Base-by-base conservation (phyloP, 352 stramenopile genomes). In the Globisporangium rhizosaccharum region DNA sequence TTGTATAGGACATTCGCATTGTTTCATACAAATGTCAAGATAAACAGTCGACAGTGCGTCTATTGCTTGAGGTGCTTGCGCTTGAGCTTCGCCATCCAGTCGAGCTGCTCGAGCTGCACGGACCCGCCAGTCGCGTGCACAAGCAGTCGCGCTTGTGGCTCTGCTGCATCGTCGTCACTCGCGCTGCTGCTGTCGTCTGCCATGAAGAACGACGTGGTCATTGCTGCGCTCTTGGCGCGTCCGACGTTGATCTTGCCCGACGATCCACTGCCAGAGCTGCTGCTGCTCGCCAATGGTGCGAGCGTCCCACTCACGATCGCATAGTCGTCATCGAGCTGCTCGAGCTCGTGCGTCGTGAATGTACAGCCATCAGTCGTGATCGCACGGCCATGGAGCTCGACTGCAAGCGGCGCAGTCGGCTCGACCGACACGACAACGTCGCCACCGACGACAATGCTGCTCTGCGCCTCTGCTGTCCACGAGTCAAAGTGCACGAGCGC, bases 31-130 rank as follows among this genome's bases (percentile, higher is more conserved):
- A 36, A 36, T 36, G 30, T 36, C 30, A 36, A 36, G 30, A 10
- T 7, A 15, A n/a, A 3, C 47, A 39, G 20, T 36, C 7, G 20
- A 37, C 20, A 45, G 5, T 51, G 14, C 5, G 30, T 36, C 30
- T 36, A 36, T 36, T 53, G 25, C 30, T 41, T 71, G 33, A 86
- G 62, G 62, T 89, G 73, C 56, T 89, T 88, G 57, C 76, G 76
- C 60, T 88, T 88, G 62, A 92, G 70, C 59, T 92, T 89, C 41
- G 76, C 77, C 78, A 90, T 92, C 82, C 80, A 92, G 62, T 84
- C 78, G 12, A 90, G 66, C 58, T 92, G 82, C 44, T 81, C 70
- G 33, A 82, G 62, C 28, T 51, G 65, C 20, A 87, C 75, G 9
- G 66, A 54, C 36, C 75, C 77, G 33, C 61, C 72, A 25, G 70